Conservation (phyloP, 2,329 filamentous ascomycete genomes). For the Hirsutella rhossiliensis region DNA sequence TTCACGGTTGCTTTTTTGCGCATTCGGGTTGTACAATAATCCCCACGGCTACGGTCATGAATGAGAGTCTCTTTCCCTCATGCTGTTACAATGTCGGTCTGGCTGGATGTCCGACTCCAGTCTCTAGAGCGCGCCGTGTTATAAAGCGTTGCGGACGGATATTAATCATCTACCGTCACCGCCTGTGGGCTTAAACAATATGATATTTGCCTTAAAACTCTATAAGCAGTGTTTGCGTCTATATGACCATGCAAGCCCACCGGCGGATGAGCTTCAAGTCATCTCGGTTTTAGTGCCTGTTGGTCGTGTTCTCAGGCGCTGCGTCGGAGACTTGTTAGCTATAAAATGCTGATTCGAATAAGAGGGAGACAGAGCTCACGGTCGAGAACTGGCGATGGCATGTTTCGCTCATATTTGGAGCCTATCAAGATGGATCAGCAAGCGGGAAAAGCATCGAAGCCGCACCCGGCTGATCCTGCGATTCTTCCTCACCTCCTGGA, state of each 20-base stretch:
- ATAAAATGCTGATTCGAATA: neutral
- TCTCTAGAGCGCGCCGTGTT: too few species aligned
- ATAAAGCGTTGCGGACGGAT: too few species aligned
- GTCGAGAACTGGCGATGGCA: conserved; percentile 67
- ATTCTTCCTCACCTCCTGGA: conserved; percentile 61
- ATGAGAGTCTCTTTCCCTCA: conserved; percentile 17
- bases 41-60: conserved; percentile 55
- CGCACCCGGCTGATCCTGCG: neutral
- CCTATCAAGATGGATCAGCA: conserved; percentile 36
- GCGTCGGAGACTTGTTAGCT: too few species aligned
- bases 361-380: conserved; percentile 43
- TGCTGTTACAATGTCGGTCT: neutral
- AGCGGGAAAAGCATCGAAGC: neutral
- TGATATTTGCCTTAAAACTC: too few species aligned
- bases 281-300: too few species aligned
- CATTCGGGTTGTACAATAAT: conserved; percentile 63
- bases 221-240: too few species aligned
- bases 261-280: too few species aligned
- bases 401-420: conserved; percentile 92
- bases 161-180: too few species aligned
- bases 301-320: too few species aligned
- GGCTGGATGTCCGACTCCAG: neutral
- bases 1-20: conserved; percentile 43
- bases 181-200: too few species aligned
- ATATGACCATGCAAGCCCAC: too few species aligned